These are phyloP conservation scores for Amaranthus tricolor DNA, from an alignment of 179 eudicot genomes.

Conservation along the genomic window DNA sequence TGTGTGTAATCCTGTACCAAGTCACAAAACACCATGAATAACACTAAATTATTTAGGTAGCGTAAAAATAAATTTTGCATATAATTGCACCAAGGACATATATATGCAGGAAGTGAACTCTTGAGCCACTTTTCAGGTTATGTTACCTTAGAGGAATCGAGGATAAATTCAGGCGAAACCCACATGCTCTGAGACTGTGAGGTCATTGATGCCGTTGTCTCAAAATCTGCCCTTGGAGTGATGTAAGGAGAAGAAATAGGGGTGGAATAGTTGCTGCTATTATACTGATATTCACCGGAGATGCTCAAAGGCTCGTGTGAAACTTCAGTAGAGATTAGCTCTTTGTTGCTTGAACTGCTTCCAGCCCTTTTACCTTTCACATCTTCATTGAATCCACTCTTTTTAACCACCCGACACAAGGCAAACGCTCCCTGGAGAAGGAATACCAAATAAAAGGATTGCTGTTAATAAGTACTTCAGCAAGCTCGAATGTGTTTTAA, in stretches of 20 bases:
- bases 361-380: constrained; percentile 38
- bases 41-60: no score
- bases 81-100: neutral
- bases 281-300: constrained; percentile 40
- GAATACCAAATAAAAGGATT: constrained; percentile 10
- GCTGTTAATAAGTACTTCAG: neutral
- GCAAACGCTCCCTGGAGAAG: constrained; percentile 60
- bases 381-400: constrained; percentile 40
- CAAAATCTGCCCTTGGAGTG: constrained; percentile 42
- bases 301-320: constrained; percentile 42
- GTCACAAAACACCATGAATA: constrained; percentile 13
- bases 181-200: constrained; percentile 42
- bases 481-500: constrained; percentile 1
- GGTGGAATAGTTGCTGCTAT: constrained; percentile 53
- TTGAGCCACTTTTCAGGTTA: neutral
- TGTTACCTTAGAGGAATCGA: constrained; percentile 74
- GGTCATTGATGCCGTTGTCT: constrained; percentile 36
- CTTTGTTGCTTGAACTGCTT: constrained; percentile 42
- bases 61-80: neutral
- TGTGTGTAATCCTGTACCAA: constrained; percentile 46
- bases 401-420: constrained; percentile 69
- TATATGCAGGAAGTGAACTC: neutral
- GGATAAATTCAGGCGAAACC: constrained; percentile 63
- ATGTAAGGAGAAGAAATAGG: constrained; percentile 58
- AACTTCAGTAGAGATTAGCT: constrained; percentile 22